A percentile compares a stretch with the other conserved stretches of the same genome.
Evolutionary conservation across 495 filamentous ascomycete species (phyloP).

Genomic region (Elaphomyces granulatus): DNA sequence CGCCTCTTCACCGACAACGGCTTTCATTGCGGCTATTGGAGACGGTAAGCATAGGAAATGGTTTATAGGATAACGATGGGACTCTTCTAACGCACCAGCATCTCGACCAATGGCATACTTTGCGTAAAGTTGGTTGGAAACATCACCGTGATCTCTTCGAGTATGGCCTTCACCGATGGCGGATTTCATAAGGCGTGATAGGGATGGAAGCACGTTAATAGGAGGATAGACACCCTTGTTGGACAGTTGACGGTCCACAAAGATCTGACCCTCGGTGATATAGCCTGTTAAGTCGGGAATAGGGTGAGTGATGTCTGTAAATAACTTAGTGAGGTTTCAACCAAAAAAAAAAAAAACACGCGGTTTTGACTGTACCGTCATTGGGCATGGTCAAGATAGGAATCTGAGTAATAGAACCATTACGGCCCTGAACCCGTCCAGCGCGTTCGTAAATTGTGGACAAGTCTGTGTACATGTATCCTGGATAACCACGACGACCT

Average conservation of each 20-base stretch:
- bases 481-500: conserved; percentile 97
- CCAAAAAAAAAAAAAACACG: conserved; percentile 1
- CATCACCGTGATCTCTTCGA: conserved; percentile 90
- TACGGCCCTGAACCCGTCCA: conserved; percentile 92
- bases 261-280: conserved; percentile 98
- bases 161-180: conserved; percentile 96
- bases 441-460: conserved; percentile 99
- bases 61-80: too few relatives aligned
- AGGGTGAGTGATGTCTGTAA: conserved; percentile 87
- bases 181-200: conserved; percentile 99
- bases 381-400: conserved; percentile 99
- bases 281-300: conserved; percentile 98
- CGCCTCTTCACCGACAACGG: conserved; percentile 96
- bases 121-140: conserved; percentile 98
- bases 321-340: neutral
- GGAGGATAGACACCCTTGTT: conserved; percentile 97
- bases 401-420: conserved; percentile 98
- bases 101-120: conserved; percentile 99
- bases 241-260: conserved; percentile 84
- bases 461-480: conserved; percentile 99
- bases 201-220: conserved; percentile 96
- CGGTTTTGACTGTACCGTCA: conserved; percentile 48
- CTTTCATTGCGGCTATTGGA: conserved; percentile 80
- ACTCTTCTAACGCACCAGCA: conserved; percentile 47
- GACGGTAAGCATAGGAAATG: too few relatives aligned